Base-by-base conservation (phyloP, 1,139 yeast species). In the Citeromyces hawaiiensis region DNA sequence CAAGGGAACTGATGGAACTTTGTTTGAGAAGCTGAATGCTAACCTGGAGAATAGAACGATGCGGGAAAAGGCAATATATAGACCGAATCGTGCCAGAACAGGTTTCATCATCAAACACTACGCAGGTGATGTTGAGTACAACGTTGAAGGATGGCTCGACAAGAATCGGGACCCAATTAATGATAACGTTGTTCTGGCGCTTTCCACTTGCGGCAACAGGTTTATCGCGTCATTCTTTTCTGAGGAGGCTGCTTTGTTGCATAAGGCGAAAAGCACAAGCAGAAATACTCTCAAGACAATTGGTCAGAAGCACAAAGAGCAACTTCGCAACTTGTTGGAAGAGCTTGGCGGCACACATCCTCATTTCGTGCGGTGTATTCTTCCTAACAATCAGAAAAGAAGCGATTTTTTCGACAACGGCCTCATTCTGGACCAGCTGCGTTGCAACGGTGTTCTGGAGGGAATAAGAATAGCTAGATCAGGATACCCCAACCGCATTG, bases 401-500 rank as follows among this genome's bases (percentile, higher is more conserved):
- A 77, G 96, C 0, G 73, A 72, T 37, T 64, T 68, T 38, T 82
- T 91, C 52, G 88, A 87, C 50, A 85, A 82, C 51, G 63, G 61
- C 25, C 63, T 93, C 34, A 95, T 93, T 3, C 64, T 91, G 39
- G 91, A 83, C 44, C 99, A 93, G 59, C 67, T 93, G 44, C 70
- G 96, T 45, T 93, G 97, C 56, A 93, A 93, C 55, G 99, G 99
- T 70, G 99, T 93, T 11, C 63, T 93, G 39, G 99, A 93, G 64
- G 99, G 99, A 46, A 93, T 93, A 36, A 71, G 98, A 59, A 91
- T 93, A 46, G 95, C 97, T 0, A 70, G 99, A 47, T 88, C 96
- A 13, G 99, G 99, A 3, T 93, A 83, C 55, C 98, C 99, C 1
- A 93, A 93, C 58, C 72, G 96, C 48, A 73, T 91, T 55, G 73